These are phyloP conservation scores for Hirschioporus abietinus DNA, from an alignment of 768 basidiomycete genomes.

Conservation along the genomic window DNA sequence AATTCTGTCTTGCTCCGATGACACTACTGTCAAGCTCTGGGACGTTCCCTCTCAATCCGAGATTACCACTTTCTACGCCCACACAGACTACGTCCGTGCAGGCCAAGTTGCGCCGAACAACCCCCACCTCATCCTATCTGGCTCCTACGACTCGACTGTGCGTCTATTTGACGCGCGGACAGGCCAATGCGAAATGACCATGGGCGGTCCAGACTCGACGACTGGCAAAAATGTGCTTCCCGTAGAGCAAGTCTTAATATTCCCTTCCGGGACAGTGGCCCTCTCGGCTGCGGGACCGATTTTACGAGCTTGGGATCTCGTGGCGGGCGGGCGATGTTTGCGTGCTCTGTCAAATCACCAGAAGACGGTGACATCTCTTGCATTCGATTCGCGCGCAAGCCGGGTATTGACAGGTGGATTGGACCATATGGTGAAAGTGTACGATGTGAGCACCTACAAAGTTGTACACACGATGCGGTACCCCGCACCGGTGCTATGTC, in stretches of 20 bases:
- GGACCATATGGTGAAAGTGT: slow-evolving; percentile 98
- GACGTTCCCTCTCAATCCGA: slow-evolving; percentile 88
- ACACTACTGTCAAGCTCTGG: slow-evolving; percentile 91
- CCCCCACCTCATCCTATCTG: slow-evolving; percentile 82
- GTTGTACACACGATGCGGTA: slow-evolving; percentile 99
- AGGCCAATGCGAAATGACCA: slow-evolving; percentile 77
- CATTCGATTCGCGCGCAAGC: slow-evolving; percentile 71
- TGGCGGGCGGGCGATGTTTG: slow-evolving; percentile 84
- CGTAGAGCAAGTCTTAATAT: slow-evolving; percentile 90
- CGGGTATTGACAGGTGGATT: slow-evolving; percentile 85
- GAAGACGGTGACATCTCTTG: slow-evolving; percentile 89
- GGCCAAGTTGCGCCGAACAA: slow-evolving; percentile 82
- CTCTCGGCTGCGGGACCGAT: slow-evolving; percentile 90
- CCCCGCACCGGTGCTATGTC: slow-evolving; percentile 83
- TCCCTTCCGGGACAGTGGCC: slow-evolving; percentile 82
- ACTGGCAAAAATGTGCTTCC: slow-evolving; percentile 44
- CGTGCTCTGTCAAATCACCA: slow-evolving; percentile 96
- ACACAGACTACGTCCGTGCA: slow-evolving; percentile 94
- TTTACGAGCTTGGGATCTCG: slow-evolving; percentile 90
- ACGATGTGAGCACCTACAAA: slow-evolving; percentile 89
- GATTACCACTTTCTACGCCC: slow-evolving; percentile 73
- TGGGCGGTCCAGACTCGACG: slow-evolving; percentile 39
- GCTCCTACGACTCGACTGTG: slow-evolving; percentile 92
- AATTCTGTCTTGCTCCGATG: slow-evolving; percentile 92
- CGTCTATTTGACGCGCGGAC: slow-evolving; percentile 84